These are phyloP conservation scores for Aspergillus floridensis DNA, from an alignment of 2,329 filamentous ascomycete species.

Conservation along the genomic window DNA sequence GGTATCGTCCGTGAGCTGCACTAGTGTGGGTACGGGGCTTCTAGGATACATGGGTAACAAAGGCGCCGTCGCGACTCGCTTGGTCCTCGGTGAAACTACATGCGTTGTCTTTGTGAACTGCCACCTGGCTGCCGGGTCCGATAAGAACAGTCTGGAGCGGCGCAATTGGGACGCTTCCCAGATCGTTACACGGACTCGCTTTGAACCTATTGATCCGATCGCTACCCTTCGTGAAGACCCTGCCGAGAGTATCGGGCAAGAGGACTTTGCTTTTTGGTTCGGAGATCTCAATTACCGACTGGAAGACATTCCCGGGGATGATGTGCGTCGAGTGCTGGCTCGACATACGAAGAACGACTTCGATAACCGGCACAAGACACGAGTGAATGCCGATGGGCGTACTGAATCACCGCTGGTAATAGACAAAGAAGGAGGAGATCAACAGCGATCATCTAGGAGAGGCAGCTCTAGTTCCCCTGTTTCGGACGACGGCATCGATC, in stretches of 20 bases:
- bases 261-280: constrained; percentile 94
- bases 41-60: constrained; percentile 97
- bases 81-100: constrained; percentile 87
- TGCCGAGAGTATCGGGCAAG: constrained; percentile 70
- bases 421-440: constrained; percentile 12
- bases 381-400: constrained; percentile 25
- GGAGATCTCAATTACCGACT: constrained; percentile 94
- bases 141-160: constrained; percentile 72
- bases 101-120: constrained; percentile 86
- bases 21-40: constrained; percentile 81
- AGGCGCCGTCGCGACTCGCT: constrained; percentile 75
- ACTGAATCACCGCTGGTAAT: constrained; percentile 15
- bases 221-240: constrained; percentile 57
- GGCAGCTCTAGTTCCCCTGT: constrained; percentile 11
- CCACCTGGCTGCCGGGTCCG: constrained; percentile 83
- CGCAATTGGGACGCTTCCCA: constrained; percentile 88
- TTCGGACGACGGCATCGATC: constrained; percentile 65
- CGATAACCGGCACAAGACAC: constrained; percentile 51
- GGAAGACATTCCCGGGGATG: constrained; percentile 81
- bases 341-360: constrained; percentile 81
- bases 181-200: constrained; percentile 71
- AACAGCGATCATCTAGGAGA: constrained; percentile 1
- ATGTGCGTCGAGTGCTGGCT: constrained; percentile 79
- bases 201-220: constrained; percentile 69
- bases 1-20: constrained; percentile 77